Conservation (phyloP, 2,329 filamentous ascomycete species). For the Tetracladium maxilliforme region DNA sequence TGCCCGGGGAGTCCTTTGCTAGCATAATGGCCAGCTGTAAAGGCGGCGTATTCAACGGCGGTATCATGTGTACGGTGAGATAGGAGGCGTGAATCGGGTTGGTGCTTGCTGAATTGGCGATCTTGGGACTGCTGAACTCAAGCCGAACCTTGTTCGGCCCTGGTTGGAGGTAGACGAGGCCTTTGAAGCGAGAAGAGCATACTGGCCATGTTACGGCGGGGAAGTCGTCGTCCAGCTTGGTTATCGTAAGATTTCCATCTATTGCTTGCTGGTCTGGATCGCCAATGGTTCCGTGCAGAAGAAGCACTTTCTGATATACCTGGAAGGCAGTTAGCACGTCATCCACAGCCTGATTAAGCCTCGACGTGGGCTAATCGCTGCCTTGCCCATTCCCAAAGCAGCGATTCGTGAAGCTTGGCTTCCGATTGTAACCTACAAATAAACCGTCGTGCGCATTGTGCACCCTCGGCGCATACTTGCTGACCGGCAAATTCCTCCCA, state of each 20-base stretch:
- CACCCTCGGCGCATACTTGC: constrained; percentile 71
- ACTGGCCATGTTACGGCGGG: constrained; percentile 79
- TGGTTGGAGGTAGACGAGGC: constrained; percentile 75
- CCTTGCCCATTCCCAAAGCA: too few species aligned
- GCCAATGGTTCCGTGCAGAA: constrained; percentile 69
- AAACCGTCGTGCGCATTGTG: too few species aligned
- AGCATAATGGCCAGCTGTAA: constrained; percentile 80
- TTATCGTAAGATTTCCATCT: constrained; percentile 68
- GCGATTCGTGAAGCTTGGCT: too few species aligned
- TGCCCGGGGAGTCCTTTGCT: constrained; percentile 74
- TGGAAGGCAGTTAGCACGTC: constrained; percentile 21
- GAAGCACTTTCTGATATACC: constrained; percentile 84
- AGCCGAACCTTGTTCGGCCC: constrained; percentile 80
- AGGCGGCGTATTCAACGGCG: constrained; percentile 63
- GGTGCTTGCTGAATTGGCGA: constrained; percentile 51
- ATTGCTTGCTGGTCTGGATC: constrained; percentile 52
- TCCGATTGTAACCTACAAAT: too few species aligned
- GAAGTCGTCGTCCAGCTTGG: constrained; percentile 73
- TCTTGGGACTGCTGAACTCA: constrained; percentile 74
- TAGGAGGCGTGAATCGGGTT: constrained; percentile 65
- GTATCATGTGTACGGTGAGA: constrained; percentile 75
- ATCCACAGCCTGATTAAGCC: constrained; percentile 1
- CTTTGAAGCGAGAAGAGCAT: constrained; percentile 80
- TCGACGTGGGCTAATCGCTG: too few species aligned
- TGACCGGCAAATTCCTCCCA: constrained; percentile 52